Conservation (phyloP, 73 alveolate genomes). For the Paramecium biaurelia region DNA sequence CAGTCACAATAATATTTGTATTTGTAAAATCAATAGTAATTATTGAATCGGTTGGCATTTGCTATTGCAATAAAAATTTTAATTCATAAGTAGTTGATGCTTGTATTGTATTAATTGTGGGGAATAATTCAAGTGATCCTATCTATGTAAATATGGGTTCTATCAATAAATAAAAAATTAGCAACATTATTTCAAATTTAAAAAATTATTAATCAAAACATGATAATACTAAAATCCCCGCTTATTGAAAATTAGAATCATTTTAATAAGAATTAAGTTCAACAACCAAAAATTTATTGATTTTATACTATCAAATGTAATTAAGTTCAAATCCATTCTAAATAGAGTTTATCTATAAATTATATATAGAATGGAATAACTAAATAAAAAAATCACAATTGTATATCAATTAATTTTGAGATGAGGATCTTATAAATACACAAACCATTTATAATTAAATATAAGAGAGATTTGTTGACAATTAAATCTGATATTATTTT, state of each 20-base stretch:
- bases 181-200: neutral
- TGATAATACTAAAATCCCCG: neutral
- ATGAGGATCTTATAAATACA: neutral
- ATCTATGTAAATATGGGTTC: neutral
- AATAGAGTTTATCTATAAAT: neutral
- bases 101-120: constrained; percentile 25
- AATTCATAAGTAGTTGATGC: constrained; percentile 29
- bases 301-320: neutral
- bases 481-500: neutral
- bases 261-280: neutral
- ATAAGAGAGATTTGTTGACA: neutral
- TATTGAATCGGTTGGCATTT: neutral
- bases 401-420: neutral
- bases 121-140: constrained; percentile 34
- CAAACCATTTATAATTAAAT: neutral
- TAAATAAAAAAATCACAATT: neutral
- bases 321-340: neutral
- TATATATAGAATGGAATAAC: neutral
- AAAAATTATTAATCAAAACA: neutral
- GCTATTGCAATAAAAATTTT: neutral
- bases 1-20: constrained; percentile 6
- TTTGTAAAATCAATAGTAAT: neutral
- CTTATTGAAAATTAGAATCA: neutral
- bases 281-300: neutral
- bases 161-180: neutral